Conservation (phyloP, 306 rosid species). For the Pueraria montana region DNA sequence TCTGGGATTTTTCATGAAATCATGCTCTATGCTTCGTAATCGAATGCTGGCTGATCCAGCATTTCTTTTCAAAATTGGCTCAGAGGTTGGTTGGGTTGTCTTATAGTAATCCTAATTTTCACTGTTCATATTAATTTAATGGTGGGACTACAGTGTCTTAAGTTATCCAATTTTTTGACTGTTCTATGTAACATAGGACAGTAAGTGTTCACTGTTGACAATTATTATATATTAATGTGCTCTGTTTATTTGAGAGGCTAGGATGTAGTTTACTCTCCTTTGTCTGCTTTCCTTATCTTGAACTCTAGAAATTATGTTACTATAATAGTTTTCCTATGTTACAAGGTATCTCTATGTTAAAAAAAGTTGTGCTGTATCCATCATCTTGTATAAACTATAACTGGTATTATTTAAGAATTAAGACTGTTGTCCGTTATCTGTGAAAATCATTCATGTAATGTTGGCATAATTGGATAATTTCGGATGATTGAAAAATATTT, state of each 20-base stretch:
- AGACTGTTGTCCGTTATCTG: constrained; percentile 4
- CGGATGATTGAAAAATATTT: background rate
- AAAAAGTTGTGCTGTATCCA: background rate
- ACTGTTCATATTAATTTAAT: constrained; percentile 26
- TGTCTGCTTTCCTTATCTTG: background rate
- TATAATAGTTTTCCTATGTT: constrained; percentile 15
- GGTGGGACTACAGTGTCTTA: constrained; percentile 4
- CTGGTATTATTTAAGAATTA: constrained; percentile 3
- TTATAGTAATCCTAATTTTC: constrained; percentile 21
- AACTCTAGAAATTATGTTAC: background rate
- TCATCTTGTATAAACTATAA: background rate
- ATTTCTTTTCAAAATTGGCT: constrained; percentile 90
- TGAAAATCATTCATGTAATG: constrained; percentile 32
- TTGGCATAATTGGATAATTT: constrained; percentile 23
- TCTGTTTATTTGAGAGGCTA: constrained; percentile 27
- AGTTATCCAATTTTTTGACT: constrained; percentile 21
- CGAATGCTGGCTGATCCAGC: constrained; percentile 95
- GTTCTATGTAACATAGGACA: constrained; percentile 2
- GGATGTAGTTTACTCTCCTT: constrained; percentile 15
- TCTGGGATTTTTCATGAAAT: constrained; percentile 77
- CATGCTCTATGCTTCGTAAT: constrained; percentile 79
- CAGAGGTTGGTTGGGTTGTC: constrained; percentile 80
- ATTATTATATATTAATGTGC: constrained; percentile 19
- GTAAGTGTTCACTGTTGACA: background rate
- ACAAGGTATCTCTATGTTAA: constrained; percentile 28